These are phyloP conservation scores for Globisporangium viniferum DNA, from an alignment of 352 stramenopile genomes.

Conservation along the genomic window DNA sequence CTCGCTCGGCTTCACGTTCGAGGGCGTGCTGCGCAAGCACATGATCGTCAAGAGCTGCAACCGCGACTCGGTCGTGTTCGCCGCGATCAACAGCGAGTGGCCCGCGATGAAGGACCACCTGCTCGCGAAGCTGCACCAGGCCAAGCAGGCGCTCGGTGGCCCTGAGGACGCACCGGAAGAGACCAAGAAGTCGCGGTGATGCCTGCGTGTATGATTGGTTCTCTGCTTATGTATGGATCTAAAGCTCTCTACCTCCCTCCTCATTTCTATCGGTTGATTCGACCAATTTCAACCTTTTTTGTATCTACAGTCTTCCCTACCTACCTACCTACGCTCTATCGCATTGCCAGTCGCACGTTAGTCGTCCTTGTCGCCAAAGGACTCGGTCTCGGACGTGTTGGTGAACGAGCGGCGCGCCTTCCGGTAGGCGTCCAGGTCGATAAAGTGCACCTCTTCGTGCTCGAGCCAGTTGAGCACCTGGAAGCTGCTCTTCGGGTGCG, in stretches of 20 bases:
- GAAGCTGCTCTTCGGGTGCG: conserved; percentile 58
- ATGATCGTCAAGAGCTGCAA: conserved; percentile 84
- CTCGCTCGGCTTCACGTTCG: conserved; percentile 81
- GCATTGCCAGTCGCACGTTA: background rate
- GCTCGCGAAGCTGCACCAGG: conserved; percentile 33
- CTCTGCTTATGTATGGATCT: background rate
- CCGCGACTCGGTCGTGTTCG: conserved; percentile 81
- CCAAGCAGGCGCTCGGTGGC: conserved; percentile 3
- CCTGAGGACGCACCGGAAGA: conserved; percentile 10
- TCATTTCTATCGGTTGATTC: conserved; percentile 9
- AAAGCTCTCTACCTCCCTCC: background rate
- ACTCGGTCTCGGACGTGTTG: conserved; percentile 19
- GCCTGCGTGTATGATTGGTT: background rate
- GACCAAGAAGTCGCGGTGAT: conserved; percentile 41
- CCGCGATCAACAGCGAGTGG: conserved; percentile 89
- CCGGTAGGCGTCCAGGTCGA: conserved; percentile 76
- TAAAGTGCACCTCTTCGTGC: conserved; percentile 75
- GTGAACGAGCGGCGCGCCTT: conserved; percentile 65
- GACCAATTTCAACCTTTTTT: background rate
- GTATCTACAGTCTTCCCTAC: background rate
- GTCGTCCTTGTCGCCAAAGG: conserved; percentile 14
- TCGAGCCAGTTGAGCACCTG: conserved; percentile 78
- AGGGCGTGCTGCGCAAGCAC: conserved; percentile 88
- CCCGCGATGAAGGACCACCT: conserved; percentile 62
- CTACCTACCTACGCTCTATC: background rate